Percentiles rank a stretch among this genome's conserved stretches.
Conservation (phyloP, 805 yeast genomes). For the Metschnikowia hibisci region DNA sequence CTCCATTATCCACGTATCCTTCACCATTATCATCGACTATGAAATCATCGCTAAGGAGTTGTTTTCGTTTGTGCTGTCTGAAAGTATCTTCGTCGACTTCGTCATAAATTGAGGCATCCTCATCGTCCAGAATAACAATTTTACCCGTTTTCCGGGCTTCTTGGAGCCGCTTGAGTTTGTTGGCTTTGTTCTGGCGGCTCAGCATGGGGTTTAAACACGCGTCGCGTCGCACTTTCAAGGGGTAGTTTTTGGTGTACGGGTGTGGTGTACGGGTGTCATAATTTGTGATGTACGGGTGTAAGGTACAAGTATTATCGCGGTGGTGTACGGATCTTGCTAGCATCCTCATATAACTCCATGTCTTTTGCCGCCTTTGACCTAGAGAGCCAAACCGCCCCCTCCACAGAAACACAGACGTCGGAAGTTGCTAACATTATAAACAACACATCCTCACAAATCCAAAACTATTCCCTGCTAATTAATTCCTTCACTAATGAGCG, state of each 20-base stretch:
- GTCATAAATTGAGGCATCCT: conserved; percentile 69
- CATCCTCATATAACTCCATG: conserved; percentile 29
- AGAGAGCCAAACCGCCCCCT: conserved; percentile 41
- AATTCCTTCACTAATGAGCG: conserved; percentile 47
- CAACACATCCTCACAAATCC: conserved; percentile 38
- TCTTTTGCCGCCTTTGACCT: conserved; percentile 52
- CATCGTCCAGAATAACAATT: conserved; percentile 40
- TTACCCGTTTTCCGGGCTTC: conserved; percentile 61
- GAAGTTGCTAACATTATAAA: conserved; percentile 33
- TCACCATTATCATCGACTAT: conserved; percentile 92
- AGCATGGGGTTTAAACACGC: conserved; percentile 14
- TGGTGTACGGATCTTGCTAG: not conserved
- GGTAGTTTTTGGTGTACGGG: not conserved
- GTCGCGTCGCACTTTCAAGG: conserved; percentile 1
- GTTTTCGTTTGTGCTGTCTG: conserved; percentile 71
- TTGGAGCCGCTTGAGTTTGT: conserved; percentile 58
- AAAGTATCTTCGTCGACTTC: conserved; percentile 81
- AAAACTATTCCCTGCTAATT: conserved; percentile 48
- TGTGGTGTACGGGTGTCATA: not conserved
- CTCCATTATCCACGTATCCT: conserved; percentile 93
- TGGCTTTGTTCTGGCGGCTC: conserved; percentile 34
- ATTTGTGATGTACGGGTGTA: not conserved
- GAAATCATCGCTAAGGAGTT: conserved; percentile 83
- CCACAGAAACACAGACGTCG: conserved; percentile 4
- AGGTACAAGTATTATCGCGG: too few species aligned